Base-by-base conservation (phyloP, 345 rosid species). In the Ceriops decandra region DNA sequence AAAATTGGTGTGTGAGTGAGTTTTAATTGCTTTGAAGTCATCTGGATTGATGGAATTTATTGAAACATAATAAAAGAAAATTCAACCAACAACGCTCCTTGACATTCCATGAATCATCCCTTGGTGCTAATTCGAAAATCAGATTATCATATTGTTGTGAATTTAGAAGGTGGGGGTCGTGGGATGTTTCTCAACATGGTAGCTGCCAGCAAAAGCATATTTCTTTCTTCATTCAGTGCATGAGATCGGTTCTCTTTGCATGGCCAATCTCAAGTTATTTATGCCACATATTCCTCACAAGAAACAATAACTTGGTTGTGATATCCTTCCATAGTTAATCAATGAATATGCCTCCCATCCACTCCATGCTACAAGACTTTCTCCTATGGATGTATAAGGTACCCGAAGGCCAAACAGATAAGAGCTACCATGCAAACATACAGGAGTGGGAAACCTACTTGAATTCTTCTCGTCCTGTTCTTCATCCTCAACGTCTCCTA, bases 401-500 rank as follows among this genome's bases (percentile, higher is more conserved):
- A 84, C 53, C 87, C 86, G 13, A 75, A 2, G 0, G 38, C 77
- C 68, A 86, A 59, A 59, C 86, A 57, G 62, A 80, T 68, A 0
- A 83, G 24, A 22, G 82, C 79, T 4, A 82, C 87, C 74, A 53
- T 51, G 57, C 76, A 82, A 57, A 83, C 83, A 64, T 76, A 86
- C 5, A 83, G 68, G 47, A 83, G 64, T 2, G 90, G 87, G 62
- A 82, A 86, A 35, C 87, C 86, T 32, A 64, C 79, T 53, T 73
- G 81, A 51, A 71, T 32, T 69, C 58, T 84, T 75, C 68, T 74
- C 3, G 13, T 31, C 0, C 6, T 60, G 13, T 59, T 76, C 69
- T 77, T 77, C 70, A 51, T 67, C 71, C 64, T 78, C 60, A 82
- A 68, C 32, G 62, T 20, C 46, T 83, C 84, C 87, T 85, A 60